Base-by-base conservation (phyloP, 2,329 filamentous ascomycete genomes). In the Cladosporium cucumerinum region DNA sequence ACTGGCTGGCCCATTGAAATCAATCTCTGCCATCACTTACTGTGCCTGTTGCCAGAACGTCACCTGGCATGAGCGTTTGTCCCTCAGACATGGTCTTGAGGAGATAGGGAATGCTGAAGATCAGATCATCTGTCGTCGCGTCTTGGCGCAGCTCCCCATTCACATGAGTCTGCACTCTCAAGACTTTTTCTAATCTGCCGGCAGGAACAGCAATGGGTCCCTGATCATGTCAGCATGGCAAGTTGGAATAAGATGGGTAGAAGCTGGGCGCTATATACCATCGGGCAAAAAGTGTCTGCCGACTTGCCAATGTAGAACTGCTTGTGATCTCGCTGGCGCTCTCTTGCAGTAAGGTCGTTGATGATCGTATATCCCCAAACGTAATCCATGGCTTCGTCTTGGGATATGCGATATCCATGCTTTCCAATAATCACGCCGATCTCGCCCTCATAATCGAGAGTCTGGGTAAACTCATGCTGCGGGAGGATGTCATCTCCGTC, bases 261-360 rank as follows among this genome's bases (percentile, higher is more conserved):
- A 16, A 51, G 3, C 67, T 65, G 49, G n/a, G n/a, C n/a, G n/a
- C n/a, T 67, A 28, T 0, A 25, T 32, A 82, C 80, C 77, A 86
- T 85, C 0, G 84, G 84, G 66, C 83, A 86, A 67, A 82, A 86
- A 0, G 82, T 85, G 70, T 86, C 83, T 0, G 80, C 74, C 0
- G 81, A 84, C 70, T 86, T 86, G 10, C 85, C 84, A 57, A 87
- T 81, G 63, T 82, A 86, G 71, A 86, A 87, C 66, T 87, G 85
- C 71, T 86, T 86, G 65, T 87, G 85, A 57, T 87, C 84, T 28
- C 82, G 73, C 71, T 87, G 85, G 68, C 79, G 78, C 51, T 82
- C 82, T 12, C 85, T 74, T 0, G 83, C 82, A 0, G 84, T 85
- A n/a, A 86, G 76, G 58, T 86, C 85, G 68, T 87, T 86, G 51